Evolutionary conservation across 805 yeast species (phyloP), one percentile per base, ranked within the genome.

Genomic region (Schwanniomyces sp.): DNA sequence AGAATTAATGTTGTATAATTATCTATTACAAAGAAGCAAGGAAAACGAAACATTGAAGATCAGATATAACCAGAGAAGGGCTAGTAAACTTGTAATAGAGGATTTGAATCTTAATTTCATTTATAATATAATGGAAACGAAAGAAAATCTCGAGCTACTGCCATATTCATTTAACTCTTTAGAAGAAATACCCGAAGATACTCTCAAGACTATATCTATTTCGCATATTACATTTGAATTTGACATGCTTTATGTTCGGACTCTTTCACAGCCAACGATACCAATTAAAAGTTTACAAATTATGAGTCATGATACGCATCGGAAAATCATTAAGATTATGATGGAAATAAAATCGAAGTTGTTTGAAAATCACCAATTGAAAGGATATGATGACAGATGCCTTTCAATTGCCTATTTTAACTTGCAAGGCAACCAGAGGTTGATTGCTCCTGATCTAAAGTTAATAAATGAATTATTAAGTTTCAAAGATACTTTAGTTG

Each of bases 381-480:
- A 18, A 14, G 7, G 14, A 14, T 14, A 8, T 14, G 10, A 32
- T 14, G 10, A 32, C 7, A 32, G 21, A 10, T 16, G 21, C n/a
- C 36, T 32, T 16, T 32, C 36, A 14, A 32, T 32, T 16, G 8
- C 41, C 5, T 10, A 30, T 26, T 21, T n/a, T 27, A 32, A 32
- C 21, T 32, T 32, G 2, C 21, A 16, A 32, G 21, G 36, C 6
- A 32, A 32, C 17, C 36, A 16, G 11, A 14, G 36, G 7, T 16
- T 32, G 11, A 7, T 2, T 14, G 7, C 7, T 11, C 36, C 36
- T 6, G 36, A 32, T 16, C 8, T 32, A 10, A 45, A 48, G 2
- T 14, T 53, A 11, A 40, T 61, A 2, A 55, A 62, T 27, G 40
- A 46, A 25, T 55, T 62, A 28, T 29, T 57, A 8, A 41, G 47